phyloP scores from a whole-genome alignment of 1,284 basidiomycete genomes.

The Ustilago tritici region DNA sequence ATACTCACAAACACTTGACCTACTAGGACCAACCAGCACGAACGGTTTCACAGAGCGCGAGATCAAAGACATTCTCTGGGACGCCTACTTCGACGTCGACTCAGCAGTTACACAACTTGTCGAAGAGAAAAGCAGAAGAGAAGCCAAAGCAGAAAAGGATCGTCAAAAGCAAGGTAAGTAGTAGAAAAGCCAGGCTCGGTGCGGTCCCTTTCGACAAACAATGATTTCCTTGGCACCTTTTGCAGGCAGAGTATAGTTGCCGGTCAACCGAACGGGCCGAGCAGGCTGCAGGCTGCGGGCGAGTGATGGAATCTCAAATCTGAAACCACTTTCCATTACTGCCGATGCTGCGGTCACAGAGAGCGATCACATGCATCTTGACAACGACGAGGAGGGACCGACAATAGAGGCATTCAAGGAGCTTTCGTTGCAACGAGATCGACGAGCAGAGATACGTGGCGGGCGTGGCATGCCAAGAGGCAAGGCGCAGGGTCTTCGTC shows the following conservation, averaged over 20 bases:
- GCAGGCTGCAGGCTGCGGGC: slow-evolving; percentile 14
- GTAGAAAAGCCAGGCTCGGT: slow-evolving; percentile 18
- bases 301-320: slow-evolving; percentile 8
- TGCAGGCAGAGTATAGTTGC: slow-evolving; percentile 15
- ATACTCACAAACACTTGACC: slow-evolving; percentile 47
- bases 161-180: slow-evolving; percentile 57
- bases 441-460: slow-evolving; percentile 33
- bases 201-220: slow-evolving; percentile 25
- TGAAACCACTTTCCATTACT: slow-evolving; percentile 20
- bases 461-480: slow-evolving; percentile 33
- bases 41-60: slow-evolving; percentile 62
- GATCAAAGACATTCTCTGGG: slow-evolving; percentile 87
- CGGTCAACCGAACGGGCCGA: slow-evolving; percentile 21
- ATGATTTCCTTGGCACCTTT: slow-evolving; percentile 11
- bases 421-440: slow-evolving; percentile 36
- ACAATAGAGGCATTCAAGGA: slow-evolving; percentile 76
- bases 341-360: slow-evolving; percentile 22
- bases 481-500: slow-evolving; percentile 43
- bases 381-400: slow-evolving; percentile 19
- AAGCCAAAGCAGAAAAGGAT: slow-evolving; percentile 54
- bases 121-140: slow-evolving; percentile 57
- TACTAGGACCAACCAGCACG: slow-evolving; percentile 54
- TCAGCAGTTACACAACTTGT: slow-evolving; percentile 79
- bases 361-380: slow-evolving; percentile 27
- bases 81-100: slow-evolving; percentile 87